Percentiles rank a stretch among this genome's conserved stretches.
Evolutionary conservation across 1,284 basidiomycete genomes (phyloP).

Genomic region (Cryptococcus sp.): DNA sequence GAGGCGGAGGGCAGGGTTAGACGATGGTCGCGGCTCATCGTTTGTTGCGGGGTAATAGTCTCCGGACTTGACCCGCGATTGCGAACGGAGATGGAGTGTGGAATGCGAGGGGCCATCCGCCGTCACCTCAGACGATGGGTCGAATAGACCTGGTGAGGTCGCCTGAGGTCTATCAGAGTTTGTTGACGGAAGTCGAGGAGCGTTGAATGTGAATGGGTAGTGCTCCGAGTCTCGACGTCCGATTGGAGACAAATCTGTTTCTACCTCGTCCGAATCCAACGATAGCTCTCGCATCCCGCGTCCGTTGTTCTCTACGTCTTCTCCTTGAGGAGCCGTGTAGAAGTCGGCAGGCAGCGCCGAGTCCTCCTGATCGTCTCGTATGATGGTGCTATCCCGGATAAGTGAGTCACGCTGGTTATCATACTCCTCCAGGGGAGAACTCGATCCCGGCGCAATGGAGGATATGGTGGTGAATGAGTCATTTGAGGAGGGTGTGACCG

Average conservation of each 20-base stretch:
- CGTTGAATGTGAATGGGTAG: conserved; percentile 73
- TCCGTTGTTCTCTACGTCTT: conserved; percentile 2
- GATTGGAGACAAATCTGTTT: conserved; percentile 46
- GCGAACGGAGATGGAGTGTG: conserved; percentile 12
- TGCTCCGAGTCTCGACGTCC: conserved; percentile 50
- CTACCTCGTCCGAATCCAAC: conserved; percentile 29
- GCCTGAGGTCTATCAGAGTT: conserved; percentile 21
- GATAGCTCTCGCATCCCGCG: conserved; percentile 8
- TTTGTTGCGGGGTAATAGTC: background rate
- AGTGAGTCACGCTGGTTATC: conserved; percentile 18
- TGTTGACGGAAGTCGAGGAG: conserved; percentile 51
- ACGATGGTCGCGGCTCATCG: conserved; percentile 4
- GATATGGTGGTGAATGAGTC: conserved; percentile 17
- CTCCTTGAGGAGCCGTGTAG: conserved; percentile 10
- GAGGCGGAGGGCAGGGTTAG: conserved; percentile 73
- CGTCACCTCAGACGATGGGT: conserved; percentile 9
- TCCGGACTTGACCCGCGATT: background rate
- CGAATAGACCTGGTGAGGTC: conserved; percentile 10
- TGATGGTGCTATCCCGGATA: conserved; percentile 9
- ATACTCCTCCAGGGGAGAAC: background rate
- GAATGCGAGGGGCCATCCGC: conserved; percentile 21
- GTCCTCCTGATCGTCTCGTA: conserved; percentile 7
- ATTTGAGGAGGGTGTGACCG: conserved; percentile 44
- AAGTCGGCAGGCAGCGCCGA: conserved; percentile 5
- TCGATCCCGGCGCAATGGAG: conserved; percentile 9